These are phyloP conservation scores for Penicillium glabrum DNA, from an alignment of 2,329 filamentous ascomycete species.

Conservation along the genomic window DNA sequence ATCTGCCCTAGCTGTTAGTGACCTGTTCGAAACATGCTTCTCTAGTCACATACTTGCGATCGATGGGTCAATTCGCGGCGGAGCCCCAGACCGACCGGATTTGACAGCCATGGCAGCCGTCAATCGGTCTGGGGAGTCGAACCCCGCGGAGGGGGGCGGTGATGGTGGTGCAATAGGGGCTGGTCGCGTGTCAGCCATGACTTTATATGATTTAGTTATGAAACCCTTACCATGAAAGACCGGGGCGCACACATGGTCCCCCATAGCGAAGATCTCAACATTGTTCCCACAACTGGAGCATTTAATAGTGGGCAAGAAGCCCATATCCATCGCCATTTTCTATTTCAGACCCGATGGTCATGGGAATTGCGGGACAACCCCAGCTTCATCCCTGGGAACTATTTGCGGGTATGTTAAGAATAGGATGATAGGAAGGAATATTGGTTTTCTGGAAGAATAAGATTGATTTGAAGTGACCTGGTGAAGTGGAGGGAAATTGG, in stretches of 20 bases:
- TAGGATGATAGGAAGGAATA: neutral
- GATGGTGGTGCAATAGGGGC: slow-evolving; percentile 22
- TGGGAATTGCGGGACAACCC: slow-evolving; percentile 14
- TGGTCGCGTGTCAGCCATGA: neutral
- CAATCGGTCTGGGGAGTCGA: slow-evolving; percentile 24
- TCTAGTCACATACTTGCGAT: slow-evolving; percentile 55
- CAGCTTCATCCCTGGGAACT: slow-evolving; percentile 6
- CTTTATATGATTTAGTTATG: neutral
- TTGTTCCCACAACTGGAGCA: slow-evolving; percentile 77
- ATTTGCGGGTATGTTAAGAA: neutral
- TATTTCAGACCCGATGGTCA: slow-evolving; percentile 6
- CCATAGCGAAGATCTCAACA: slow-evolving; percentile 82
- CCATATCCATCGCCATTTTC: slow-evolving; percentile 54
- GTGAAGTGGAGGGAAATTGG: slow-evolving; percentile 1
- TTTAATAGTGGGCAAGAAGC: slow-evolving; percentile 80
- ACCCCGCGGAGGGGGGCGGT: slow-evolving; percentile 29
- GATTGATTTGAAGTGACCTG: neutral
- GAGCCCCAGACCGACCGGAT: slow-evolving; percentile 48
- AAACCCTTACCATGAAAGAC: slow-evolving; percentile 36
- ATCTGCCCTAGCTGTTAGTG: slow-evolving; percentile 29
- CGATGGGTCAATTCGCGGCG: slow-evolving; percentile 57
- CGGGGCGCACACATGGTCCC: slow-evolving; percentile 72
- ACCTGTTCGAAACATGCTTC: neutral
- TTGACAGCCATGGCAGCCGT: slow-evolving; percentile 30
- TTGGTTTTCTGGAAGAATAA: neutral